Conservation (phyloP, 2,329 filamentous ascomycete species). For the Pseudomassariella vexata region DNA sequence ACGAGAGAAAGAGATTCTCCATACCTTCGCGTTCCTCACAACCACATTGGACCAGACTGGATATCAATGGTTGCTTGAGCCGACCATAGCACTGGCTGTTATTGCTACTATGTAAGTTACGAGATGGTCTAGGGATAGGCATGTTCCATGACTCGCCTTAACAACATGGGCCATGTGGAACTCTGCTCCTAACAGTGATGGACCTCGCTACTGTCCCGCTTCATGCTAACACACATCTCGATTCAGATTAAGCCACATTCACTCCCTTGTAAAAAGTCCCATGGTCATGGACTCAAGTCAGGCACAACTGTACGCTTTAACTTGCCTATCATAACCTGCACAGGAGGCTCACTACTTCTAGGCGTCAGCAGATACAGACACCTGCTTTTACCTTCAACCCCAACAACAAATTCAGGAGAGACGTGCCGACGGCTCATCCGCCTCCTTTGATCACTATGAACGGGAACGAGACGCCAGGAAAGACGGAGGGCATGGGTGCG, state of each 20-base stretch:
- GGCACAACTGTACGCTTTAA: constrained; percentile 44
- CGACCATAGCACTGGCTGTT: constrained; percentile 27
- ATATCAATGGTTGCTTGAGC: constrained; percentile 21
- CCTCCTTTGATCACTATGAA: constrained; percentile 44
- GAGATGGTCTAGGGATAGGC: constrained; percentile 21
- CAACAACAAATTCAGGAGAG: constrained; percentile 41
- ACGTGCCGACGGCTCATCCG: constrained; percentile 35
- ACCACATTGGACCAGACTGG: constrained; percentile 19
- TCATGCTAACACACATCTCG: constrained; percentile 32
- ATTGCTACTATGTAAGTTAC: constrained; percentile 35
- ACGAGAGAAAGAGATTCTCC: constrained; percentile 12
- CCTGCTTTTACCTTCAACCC: constrained; percentile 43
- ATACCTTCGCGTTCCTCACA: constrained; percentile 32
- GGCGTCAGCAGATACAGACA: constrained; percentile 42
- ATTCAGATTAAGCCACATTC: constrained; percentile 27
- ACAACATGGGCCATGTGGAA: constrained; percentile 24
- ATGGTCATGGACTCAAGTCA: constrained; percentile 46
- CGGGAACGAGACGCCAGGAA: constrained; percentile 40
- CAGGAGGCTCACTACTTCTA: constrained; percentile 32
- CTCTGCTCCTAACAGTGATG: constrained; percentile 19
- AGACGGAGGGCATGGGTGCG: constrained; percentile 40
- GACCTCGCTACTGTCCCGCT: constrained; percentile 21
- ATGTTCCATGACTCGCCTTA: constrained; percentile 30
- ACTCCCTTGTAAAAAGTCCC: constrained; percentile 26
- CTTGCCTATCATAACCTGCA: constrained; percentile 11